phyloP scores from a whole-genome alignment of 495 filamentous ascomycete species.

The Podospora fimiseda region DNA sequence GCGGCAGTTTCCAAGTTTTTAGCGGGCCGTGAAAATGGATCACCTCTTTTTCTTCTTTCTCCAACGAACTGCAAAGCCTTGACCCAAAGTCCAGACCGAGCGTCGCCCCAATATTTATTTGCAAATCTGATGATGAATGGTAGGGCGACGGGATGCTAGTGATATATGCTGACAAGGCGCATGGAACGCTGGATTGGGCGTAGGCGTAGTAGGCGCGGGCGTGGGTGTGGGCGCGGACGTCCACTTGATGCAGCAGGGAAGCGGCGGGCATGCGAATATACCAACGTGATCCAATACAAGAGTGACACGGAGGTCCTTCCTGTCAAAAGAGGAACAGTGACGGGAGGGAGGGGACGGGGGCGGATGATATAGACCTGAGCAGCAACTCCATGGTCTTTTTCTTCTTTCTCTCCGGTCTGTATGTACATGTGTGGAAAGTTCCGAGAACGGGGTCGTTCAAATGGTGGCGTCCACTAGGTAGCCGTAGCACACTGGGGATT shows the following conservation, averaged over 20 bases:
- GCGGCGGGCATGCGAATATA: background rate
- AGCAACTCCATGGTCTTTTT: too few species aligned
- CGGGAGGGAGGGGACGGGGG: too few species aligned
- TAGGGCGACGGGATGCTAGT: too few species aligned
- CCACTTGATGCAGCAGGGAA: background rate
- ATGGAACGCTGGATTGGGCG: too few species aligned
- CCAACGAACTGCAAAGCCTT: background rate
- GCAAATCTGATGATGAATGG: too few species aligned
- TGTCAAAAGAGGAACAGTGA: background rate
- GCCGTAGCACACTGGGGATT: too few species aligned
- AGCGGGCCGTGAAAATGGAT: constrained; percentile 11
- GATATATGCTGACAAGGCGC: too few species aligned
- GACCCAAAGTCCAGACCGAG: too few species aligned
- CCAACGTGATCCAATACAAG: background rate
- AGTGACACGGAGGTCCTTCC: background rate
- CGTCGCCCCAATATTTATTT: too few species aligned
- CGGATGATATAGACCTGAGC: too few species aligned
- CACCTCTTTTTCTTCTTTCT: background rate
- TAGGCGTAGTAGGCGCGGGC: too few species aligned
- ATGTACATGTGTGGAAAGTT: background rate
- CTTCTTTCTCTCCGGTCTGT: background rate
- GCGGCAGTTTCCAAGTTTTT: constrained; percentile 13
- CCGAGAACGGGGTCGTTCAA: background rate
- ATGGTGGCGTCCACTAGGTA: background rate
- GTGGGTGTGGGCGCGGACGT: background rate